Evolutionary conservation across 495 filamentous ascomycete genomes (phyloP), one percentile per base, ranked within the genome.

Genomic region (Tuber borchii): DNA sequence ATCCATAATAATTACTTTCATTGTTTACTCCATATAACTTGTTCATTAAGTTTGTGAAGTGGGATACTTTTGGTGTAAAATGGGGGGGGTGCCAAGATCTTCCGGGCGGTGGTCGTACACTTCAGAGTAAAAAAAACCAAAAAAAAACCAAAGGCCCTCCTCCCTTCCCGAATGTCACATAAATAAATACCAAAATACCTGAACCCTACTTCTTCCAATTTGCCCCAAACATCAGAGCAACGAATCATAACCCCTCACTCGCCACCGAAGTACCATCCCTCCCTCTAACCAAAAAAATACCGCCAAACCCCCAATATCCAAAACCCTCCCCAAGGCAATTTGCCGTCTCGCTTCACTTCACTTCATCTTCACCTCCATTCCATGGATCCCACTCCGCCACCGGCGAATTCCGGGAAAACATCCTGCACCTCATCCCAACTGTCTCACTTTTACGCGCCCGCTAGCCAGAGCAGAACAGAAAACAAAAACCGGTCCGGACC

Each of bases 241-340:
- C n/a, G 56, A 65, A 65, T 65, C 56, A 65, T n/a, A 31, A 31
- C 26, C 26, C 56, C 56, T 65, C 56, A 65, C 56, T 65, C 56
- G 56, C 26, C 56, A 56, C 48, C 1, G 48, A 26, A 26, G 2
- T n/a, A 56, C 17, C 26, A 31, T 10, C 9, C n/a, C 56, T n/a
- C 26, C 22, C n/a, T 16, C 42, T 0, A 12, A 12, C 42, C 42
- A 26, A 61, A 26, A 61, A 61, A 56, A 10, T 26, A 17, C 48
- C 7, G 0, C 45, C 10, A 56, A 56, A 56, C 8, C 22, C 48
- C 34, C 34, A 37, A 37, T 37, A 37, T 37, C 34, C 34, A 37
- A 20, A 31, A 61, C 9, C 51, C 51, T 5, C n/a, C 9, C 51
- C 51, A 31, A 65, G 12, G 31, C 26, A 65, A 65, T n/a, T 65